phyloP scores from a whole-genome alignment of 2,329 filamentous ascomycete species.

The Drechslerella dactyloides region DNA sequence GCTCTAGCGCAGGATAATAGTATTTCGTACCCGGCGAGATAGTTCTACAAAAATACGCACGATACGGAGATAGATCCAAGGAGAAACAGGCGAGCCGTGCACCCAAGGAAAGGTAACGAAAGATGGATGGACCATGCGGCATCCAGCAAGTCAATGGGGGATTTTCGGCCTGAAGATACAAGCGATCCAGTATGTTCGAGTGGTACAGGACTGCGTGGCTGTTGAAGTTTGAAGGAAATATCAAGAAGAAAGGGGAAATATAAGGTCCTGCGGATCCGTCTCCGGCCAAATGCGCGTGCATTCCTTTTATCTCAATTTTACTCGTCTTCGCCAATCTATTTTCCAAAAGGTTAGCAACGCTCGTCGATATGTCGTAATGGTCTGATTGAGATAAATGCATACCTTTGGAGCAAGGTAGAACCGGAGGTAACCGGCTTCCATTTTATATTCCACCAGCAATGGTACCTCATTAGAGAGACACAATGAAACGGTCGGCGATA shows the following conservation, averaged over 20 bases:
- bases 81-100: background rate
- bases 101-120: no score
- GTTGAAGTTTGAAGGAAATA: no score
- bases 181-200: no score
- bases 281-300: background rate
- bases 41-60: no score
- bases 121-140: no score
- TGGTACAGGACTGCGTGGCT: no score
- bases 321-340: conserved; percentile 73
- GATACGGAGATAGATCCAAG: background rate
- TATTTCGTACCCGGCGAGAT: no score
- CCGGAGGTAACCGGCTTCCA: conserved; percentile 74
- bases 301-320: conserved; percentile 56
- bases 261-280: background rate
- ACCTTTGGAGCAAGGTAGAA: conserved; percentile 99
- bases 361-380: background rate
- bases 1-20: no score
- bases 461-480: conserved; percentile 96
- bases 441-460: conserved; percentile 85
- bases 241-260: background rate
- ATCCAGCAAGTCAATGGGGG: no score
- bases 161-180: no score
- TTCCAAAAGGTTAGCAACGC: conserved; percentile 5
- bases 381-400: conserved; percentile 55
- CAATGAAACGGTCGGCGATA: conserved; percentile 83